Evolutionary conservation across 2,329 filamentous ascomycete species (phyloP).

Genomic region (Aspergillus floridensis): DNA sequence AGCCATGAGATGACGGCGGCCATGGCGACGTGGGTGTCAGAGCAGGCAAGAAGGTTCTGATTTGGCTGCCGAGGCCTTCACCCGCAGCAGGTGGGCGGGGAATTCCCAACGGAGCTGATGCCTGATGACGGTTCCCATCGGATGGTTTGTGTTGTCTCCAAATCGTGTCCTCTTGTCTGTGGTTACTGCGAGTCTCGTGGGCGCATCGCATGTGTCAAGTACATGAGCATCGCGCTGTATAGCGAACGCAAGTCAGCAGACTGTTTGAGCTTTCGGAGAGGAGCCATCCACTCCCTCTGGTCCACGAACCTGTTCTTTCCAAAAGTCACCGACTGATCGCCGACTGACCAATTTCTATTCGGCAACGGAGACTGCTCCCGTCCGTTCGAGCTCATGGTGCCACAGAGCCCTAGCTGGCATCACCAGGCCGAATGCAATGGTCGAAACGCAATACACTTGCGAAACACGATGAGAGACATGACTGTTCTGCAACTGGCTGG

Average conservation of each 20-base stretch:
- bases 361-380: not conserved
- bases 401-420: not conserved
- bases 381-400: slow-evolving; percentile 6
- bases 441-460: not conserved
- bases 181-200: too few relatives aligned
- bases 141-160: not conserved
- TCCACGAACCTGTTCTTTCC: not conserved
- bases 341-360: slow-evolving; percentile 2
- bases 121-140: not conserved
- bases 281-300: not conserved
- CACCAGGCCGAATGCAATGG: not conserved
- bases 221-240: not conserved
- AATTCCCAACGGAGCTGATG: slow-evolving; percentile 7
- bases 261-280: not conserved
- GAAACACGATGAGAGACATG: not conserved
- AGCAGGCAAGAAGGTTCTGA: not conserved
- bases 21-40: not conserved
- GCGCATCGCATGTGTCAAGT: too few relatives aligned
- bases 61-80: not conserved
- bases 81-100: not conserved
- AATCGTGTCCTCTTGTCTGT: not conserved
- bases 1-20: not conserved
- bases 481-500: not conserved
- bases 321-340: not conserved
- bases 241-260: not conserved